A percentile compares a stretch with the other conserved stretches of the same genome.
phyloP scores from a whole-genome alignment of 2,329 filamentous ascomycete species.

The Pyrenochaeta sp. region DNA sequence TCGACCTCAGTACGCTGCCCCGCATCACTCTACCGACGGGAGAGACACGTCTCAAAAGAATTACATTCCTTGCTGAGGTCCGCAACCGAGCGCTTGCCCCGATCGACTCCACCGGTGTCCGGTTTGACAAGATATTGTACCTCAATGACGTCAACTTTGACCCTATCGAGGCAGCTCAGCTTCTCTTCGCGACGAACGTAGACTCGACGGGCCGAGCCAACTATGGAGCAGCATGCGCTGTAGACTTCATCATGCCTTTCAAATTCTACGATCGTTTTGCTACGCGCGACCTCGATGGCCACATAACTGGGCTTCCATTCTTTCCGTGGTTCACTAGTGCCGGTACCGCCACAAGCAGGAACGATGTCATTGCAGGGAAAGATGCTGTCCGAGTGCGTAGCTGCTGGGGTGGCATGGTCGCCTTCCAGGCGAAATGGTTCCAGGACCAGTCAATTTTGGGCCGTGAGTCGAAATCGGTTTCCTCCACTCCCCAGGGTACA shows the following conservation, averaged over 20 bases:
- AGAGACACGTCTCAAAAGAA: conserved; percentile 71
- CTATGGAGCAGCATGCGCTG: conserved; percentile 74
- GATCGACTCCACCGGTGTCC: conserved; percentile 62
- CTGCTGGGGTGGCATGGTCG: conserved; percentile 82
- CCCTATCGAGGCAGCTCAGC: conserved; percentile 65
- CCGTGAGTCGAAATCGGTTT: conserved; percentile 13
- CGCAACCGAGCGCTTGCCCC: conserved; percentile 75
- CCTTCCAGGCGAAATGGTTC: conserved; percentile 69
- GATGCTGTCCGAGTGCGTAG: conserved; percentile 74
- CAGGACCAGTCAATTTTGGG: conserved; percentile 49
- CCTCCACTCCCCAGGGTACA: conserved; percentile 22
- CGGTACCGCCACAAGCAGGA: conserved; percentile 62
- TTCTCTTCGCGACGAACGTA: conserved; percentile 70
- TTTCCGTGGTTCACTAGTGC: conserved; percentile 72
- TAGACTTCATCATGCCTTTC: conserved; percentile 74
- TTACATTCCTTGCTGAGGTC: conserved; percentile 76
- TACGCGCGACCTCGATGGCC: conserved; percentile 71
- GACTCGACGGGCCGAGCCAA: conserved; percentile 59
- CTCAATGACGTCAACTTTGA: conserved; percentile 74
- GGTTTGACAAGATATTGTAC: conserved; percentile 68
- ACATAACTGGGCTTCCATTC: conserved; percentile 68
- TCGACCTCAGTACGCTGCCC: conserved; percentile 66
- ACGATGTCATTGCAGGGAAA: conserved; percentile 67
- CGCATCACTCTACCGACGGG: conserved; percentile 70
- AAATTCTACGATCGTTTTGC: conserved; percentile 79